Evolutionary conservation across 163 green algal species (phyloP), one percentile per base, ranked within the genome.

Genomic region (Scenedesmus sp.): DNA sequence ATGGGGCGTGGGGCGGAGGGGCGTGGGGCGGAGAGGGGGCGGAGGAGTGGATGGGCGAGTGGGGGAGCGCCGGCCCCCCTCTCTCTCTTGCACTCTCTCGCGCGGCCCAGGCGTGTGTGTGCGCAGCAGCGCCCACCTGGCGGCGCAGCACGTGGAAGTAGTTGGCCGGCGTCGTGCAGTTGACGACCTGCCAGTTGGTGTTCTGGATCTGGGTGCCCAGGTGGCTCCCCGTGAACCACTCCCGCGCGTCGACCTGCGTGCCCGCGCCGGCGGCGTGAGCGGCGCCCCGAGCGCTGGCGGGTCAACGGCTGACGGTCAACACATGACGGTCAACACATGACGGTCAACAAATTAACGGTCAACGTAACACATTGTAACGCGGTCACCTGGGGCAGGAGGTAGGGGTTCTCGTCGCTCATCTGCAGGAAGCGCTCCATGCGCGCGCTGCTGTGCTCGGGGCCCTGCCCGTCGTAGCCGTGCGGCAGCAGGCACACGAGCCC

Each of bases 131-230:
- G 18, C 77, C 17, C 63, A 95, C 89, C 87, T 96, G 91, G 9
- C 95, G 88, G 22, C 96, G 86, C 57, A 99, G 91, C 45, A 98
- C 87, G 71, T 99, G 95, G 93, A 98, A 99, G 91, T 98, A 98
- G 89, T 99, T 98, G 65, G 94, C 95, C 5, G 96, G 96, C 14
- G 96, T 99, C 51, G 96, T 99, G 81, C 89, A 91, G 87, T 99
- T 99, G 62, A 95, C 92, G 6, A 98, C 75, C 88, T 97, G 93
- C 95, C 92, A 98, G 89, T 99, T 99, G 89, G 83, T 81, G 22
- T 81, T 73, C 86, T 99, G 96, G 63, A 97, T 93, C 87, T 98
- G 95, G 4, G 77, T 91, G 63, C 95, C 94, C 72, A 97, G 84
- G 91, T 97, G 91, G 29, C 87, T 87, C 44, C 94, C 94, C 0